These are phyloP conservation scores for Stramenopiles sp. DNA, from an alignment of 352 stramenopile species.

Conservation along the genomic window DNA sequence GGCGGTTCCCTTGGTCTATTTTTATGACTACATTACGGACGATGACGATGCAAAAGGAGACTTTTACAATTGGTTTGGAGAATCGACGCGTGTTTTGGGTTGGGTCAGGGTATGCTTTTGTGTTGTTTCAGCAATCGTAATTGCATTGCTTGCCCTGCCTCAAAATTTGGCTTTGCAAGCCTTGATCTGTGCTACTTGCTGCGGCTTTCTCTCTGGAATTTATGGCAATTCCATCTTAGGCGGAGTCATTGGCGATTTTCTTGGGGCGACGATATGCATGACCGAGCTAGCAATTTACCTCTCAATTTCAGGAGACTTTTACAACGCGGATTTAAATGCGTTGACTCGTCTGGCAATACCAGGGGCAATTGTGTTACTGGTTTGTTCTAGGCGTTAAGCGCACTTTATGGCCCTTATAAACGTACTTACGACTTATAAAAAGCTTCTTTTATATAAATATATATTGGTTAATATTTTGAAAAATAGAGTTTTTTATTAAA, in stretches of 20 bases:
- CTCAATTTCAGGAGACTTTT: constrained; percentile 15
- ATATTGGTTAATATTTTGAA: too few species aligned
- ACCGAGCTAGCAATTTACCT: constrained; percentile 28
- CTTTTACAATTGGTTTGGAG: constrained; percentile 36
- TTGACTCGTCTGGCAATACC: neutral
- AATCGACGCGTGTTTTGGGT: constrained; percentile 31
- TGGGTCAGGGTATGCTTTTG: constrained; percentile 29
- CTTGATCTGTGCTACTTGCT: constrained; percentile 16
- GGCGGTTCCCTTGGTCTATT: constrained; percentile 31
- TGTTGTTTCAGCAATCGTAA: constrained; percentile 19
- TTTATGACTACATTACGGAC: constrained; percentile 33
- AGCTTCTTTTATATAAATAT: too few species aligned
- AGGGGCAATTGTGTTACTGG: too few species aligned
- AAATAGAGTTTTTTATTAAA: too few species aligned
- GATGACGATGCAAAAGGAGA: constrained; percentile 34
- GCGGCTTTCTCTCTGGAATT: constrained; percentile 26
- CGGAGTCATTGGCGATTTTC: constrained; percentile 42
- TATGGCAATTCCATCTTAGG: constrained; percentile 27
- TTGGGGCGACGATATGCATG: constrained; percentile 37
- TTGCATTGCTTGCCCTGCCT: constrained; percentile 25
- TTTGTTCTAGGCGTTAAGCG: too few species aligned
- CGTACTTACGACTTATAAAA: too few species aligned
- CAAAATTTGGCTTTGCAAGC: neutral
- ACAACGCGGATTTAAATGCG: neutral
- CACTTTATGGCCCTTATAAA: too few species aligned